A percentile compares a stretch with the other conserved stretches of the same genome.
Evolutionary conservation across 495 filamentous ascomycete species (phyloP).

Genomic region (Peziza echinospora): DNA sequence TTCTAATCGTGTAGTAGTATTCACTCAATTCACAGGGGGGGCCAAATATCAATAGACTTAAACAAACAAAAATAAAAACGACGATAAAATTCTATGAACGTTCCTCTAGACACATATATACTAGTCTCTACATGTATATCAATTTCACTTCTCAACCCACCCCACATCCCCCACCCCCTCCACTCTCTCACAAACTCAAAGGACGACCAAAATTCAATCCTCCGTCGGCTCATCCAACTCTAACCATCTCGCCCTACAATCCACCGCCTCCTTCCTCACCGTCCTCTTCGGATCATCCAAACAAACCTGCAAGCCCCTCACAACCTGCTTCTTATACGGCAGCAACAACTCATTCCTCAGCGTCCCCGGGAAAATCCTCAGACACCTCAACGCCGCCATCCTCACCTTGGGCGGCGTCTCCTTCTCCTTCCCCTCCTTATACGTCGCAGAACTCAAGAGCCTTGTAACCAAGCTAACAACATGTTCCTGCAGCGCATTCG

Average conservation of each 20-base stretch:
- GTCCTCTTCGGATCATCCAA: conserved; percentile 47
- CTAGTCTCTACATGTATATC: no score
- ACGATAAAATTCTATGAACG: no score
- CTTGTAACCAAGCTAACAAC: conserved; percentile 36
- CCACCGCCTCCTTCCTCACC: conserved; percentile 45
- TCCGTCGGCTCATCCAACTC: conserved; percentile 41
- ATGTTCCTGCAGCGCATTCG: conserved; percentile 36
- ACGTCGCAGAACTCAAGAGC: conserved; percentile 28
- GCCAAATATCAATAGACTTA: no score
- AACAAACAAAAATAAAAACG: no score
- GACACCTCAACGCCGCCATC: conserved; percentile 31
- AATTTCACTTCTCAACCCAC: no score
- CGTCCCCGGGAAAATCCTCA: conserved; percentile 30
- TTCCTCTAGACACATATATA: no score
- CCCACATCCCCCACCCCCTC: no score
- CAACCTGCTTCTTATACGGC: conserved; percentile 34
- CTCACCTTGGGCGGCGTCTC: conserved; percentile 26
- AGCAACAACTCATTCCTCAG: conserved; percentile 30
- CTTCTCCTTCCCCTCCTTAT: conserved; percentile 6
- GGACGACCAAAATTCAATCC: conserved; percentile 1
- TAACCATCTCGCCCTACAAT: conserved; percentile 44
- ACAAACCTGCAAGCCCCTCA: conserved; percentile 29
- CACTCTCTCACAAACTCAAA: no score
- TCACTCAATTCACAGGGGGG: no score
- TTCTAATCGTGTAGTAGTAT: no score